Conservation (phyloP, 257 asterid species). For the Solanum rostratum region DNA sequence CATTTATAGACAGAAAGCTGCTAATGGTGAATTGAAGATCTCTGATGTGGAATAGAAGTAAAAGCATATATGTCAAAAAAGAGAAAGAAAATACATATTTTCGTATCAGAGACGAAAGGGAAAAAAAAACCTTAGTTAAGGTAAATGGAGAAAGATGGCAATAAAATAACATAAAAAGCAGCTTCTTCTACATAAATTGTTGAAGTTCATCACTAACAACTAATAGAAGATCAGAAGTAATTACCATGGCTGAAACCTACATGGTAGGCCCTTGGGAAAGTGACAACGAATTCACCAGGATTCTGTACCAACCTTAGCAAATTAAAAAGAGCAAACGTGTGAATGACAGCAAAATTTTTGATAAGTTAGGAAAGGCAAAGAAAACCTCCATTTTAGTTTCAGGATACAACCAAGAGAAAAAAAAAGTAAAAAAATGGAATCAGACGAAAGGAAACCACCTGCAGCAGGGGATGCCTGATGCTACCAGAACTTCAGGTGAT, state of each 20-base stretch:
- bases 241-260: conserved; percentile 99
- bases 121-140: background rate
- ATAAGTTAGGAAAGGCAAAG: background rate
- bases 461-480: conserved; percentile 92
- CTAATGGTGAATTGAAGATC: background rate
- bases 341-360: background rate
- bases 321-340: background rate
- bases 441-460: conserved; percentile 42
- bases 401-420: conserved; percentile 1
- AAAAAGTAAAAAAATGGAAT: conserved; percentile 1
- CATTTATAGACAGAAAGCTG: background rate
- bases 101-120: background rate
- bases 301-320: conserved; percentile 82
- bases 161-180: background rate
- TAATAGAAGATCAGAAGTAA: conserved; percentile 9
- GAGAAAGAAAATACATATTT: background rate
- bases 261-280: conserved; percentile 98
- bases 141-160: background rate
- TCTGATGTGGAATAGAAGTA: background rate
- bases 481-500: conserved; percentile 73
- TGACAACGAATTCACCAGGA: conserved; percentile 97
- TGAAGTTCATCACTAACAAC: background rate
- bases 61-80: background rate
- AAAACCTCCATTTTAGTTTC: background rate
- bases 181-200: background rate